These are phyloP conservation scores for Acanthochlamys bracteata DNA, from an alignment of 106 monocot genomes.

Conservation along the genomic window DNA sequence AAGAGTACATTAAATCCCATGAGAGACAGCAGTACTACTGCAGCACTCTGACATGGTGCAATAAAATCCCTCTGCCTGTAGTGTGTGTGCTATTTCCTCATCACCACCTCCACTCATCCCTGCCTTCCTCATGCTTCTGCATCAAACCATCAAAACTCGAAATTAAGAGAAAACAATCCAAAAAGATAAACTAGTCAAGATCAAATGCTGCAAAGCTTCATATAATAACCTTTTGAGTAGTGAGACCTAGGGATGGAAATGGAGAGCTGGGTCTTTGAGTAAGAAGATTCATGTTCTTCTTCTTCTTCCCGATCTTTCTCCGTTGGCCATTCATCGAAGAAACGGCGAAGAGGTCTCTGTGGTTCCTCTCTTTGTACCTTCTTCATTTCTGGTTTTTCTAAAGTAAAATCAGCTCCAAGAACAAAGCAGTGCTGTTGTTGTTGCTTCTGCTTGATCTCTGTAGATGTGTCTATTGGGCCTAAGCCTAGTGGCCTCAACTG, in stretches of 20 bases:
- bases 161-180: too few relatives aligned
- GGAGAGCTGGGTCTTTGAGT: constrained; percentile 53
- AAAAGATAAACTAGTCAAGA: too few relatives aligned
- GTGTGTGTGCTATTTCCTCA: too few relatives aligned
- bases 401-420: constrained; percentile 40
- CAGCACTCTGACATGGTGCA: too few relatives aligned
- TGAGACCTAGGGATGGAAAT: constrained; percentile 44
- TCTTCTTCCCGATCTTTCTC: constrained; percentile 26
- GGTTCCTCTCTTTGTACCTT: constrained; percentile 18
- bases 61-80: too few relatives aligned
- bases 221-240: background rate
- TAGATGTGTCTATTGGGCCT: constrained; percentile 25
- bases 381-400: constrained; percentile 8
- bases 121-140: too few relatives aligned
- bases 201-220: too few relatives aligned
- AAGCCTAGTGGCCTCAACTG: constrained; percentile 49
- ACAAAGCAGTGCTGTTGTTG: constrained; percentile 48
- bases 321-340: constrained; percentile 66
- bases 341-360: constrained; percentile 38
- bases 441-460: constrained; percentile 5
- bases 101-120: too few relatives aligned
- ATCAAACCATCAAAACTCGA: too few relatives aligned
- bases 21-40: too few relatives aligned
- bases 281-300: constrained; percentile 23
- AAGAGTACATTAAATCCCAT: too few relatives aligned